Base-by-base conservation (phyloP, 2,329 filamentous ascomycete genomes). In the Myriosclerotinia curreyana region DNA sequence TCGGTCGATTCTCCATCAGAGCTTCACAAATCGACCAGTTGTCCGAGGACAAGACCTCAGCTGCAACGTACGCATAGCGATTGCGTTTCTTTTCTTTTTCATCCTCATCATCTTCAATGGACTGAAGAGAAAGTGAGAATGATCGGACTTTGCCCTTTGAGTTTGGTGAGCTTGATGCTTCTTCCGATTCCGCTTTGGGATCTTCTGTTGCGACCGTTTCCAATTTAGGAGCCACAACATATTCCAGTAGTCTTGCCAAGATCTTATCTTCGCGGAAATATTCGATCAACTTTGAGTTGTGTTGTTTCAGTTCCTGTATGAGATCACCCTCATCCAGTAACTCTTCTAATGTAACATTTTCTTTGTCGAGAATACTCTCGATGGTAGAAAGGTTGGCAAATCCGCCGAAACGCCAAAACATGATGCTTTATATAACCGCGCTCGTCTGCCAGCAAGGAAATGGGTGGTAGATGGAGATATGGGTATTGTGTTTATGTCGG, bases 361-460 rank as follows among this genome's bases (percentile, higher is more conserved):
- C 87, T 79, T 96, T 96, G 76, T 99, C 95, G 76, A 99, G 92
- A 74, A 99, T 91, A 71, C 89, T 92, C 79, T 98, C 95, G 78
- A 99, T 92, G 75, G 93, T 90, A 74, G 94, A 97, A 79, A 96
- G 90, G 83, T 92, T 96, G 83, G 93, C 91, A 84, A 98, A 98
- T 75, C 92, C 92, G 84, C 95, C 94, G 84, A 98, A 99, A 80
- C 94, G 90, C 95, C 95, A 99, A 80, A 99, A 99, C 95, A 99
- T 99, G 82, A 78, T 94, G 87, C 64, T 63, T 70, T 73, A 74
- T 67, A 69, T 71, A 58, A 71, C 64, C 60, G 70, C 67, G 64
- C 69, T 73, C 67, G 71, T 67, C 68, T 71, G 71, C 70, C 72
- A 69, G 70, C 68, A 60, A 58, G 61, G 44, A 42, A 59, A 66